A percentile compares a stretch with the other conserved stretches of the same genome.
phyloP scores from a whole-genome alignment of 495 filamentous ascomycete species.

The Talaromyces adpressus region DNA sequence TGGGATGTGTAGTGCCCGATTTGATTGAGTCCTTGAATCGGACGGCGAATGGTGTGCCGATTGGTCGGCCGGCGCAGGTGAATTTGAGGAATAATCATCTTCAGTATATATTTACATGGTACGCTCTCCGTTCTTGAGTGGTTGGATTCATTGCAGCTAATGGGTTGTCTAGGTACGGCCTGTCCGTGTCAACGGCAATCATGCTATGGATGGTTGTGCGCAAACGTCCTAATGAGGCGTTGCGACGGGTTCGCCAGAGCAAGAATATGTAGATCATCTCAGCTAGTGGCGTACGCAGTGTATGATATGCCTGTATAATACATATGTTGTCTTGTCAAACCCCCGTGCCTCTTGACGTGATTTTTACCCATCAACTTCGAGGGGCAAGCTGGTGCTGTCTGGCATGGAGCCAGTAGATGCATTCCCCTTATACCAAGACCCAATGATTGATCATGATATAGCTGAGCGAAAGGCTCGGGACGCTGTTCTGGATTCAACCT shows the following conservation, averaged over 20 bases:
- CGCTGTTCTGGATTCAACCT: too few relatives aligned
- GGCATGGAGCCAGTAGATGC: too few relatives aligned
- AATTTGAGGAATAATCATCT: constrained; percentile 93
- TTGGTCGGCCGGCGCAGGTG: constrained; percentile 85
- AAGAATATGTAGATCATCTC: constrained; percentile 59
- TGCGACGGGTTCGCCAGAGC: constrained; percentile 71
- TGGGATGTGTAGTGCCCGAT: constrained; percentile 55
- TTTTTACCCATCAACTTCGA: too few relatives aligned
- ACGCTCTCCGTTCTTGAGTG: constrained; percentile 25
- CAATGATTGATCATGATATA: too few relatives aligned
- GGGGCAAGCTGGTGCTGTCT: too few relatives aligned
- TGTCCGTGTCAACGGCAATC: constrained; percentile 77
- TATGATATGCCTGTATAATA: neutral
- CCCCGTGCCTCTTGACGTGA: too few relatives aligned
- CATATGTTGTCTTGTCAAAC: neutral
- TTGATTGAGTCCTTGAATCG: constrained; percentile 63
- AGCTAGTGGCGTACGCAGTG: neutral
- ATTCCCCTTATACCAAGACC: too few relatives aligned
- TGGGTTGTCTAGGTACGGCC: constrained; percentile 63
- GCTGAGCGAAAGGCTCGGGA: neutral
- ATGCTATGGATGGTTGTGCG: constrained; percentile 94
- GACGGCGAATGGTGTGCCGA: constrained; percentile 76
- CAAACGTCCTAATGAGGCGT: constrained; percentile 68
- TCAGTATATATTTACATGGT: constrained; percentile 99
- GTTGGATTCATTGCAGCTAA: neutral